Conservation (phyloP, 1,139 yeast genomes). For the Candida tropicalis region DNA sequence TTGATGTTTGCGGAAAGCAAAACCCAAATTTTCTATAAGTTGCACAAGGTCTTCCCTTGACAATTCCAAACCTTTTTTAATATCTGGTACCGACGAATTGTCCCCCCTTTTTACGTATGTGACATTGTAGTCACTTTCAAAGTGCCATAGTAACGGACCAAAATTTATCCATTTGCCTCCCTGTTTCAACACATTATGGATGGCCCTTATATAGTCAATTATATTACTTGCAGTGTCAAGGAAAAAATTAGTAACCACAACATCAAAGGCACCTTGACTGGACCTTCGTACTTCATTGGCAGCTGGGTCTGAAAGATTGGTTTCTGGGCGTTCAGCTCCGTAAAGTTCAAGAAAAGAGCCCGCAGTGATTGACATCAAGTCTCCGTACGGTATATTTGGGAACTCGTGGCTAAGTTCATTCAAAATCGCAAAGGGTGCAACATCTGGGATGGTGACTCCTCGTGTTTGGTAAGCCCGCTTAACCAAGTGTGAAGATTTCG, state of each 20-base stretch:
- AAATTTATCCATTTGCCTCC: conserved; percentile 80
- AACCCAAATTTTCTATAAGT: conserved; percentile 55
- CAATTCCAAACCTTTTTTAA: conserved; percentile 63
- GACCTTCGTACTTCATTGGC: conserved; percentile 45
- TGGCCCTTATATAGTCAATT: conserved; percentile 65
- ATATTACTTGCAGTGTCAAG: conserved; percentile 79
- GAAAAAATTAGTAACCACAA: conserved; percentile 72
- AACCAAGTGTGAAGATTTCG: conserved; percentile 50
- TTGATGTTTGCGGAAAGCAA: conserved; percentile 49
- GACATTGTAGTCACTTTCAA: conserved; percentile 55
- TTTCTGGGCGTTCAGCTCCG: conserved; percentile 42
- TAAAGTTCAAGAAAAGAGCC: conserved; percentile 82
- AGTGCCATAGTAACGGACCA: conserved; percentile 89
- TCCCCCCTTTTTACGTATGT: conserved; percentile 25
- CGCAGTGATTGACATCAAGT: conserved; percentile 73
- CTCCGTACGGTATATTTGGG: conserved; percentile 48
- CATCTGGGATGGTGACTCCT: conserved; percentile 56
- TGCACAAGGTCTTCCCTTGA: conserved; percentile 59
- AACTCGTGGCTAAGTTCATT: conserved; percentile 29
- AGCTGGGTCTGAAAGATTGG: conserved; percentile 22
- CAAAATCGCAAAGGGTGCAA: conserved; percentile 39
- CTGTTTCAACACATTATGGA: conserved; percentile 51
- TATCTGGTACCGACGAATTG: conserved; percentile 33
- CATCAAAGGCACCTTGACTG: conserved; percentile 48
- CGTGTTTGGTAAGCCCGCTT: conserved; percentile 50